Percentiles rank a stretch among this genome's conserved stretches.
These are phyloP conservation scores for Penicillium steckii DNA, from an alignment of 495 filamentous ascomycete species.

Conservation along the genomic window DNA sequence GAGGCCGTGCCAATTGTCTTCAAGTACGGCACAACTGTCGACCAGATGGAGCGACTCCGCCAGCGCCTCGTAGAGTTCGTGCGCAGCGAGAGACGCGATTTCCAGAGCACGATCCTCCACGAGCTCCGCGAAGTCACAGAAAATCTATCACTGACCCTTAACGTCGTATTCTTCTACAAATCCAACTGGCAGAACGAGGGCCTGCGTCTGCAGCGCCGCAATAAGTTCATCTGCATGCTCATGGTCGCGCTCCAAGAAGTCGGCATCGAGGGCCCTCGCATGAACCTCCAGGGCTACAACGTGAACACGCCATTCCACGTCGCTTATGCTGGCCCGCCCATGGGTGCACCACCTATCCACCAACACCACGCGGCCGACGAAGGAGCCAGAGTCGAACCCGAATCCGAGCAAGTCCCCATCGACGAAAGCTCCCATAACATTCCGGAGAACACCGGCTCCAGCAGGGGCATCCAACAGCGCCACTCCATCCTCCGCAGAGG, in stretches of 20 bases:
- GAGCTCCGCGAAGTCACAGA: constrained; percentile 71
- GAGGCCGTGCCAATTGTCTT: constrained; percentile 82
- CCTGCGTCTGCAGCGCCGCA: constrained; percentile 82
- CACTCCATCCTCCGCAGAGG: constrained; percentile 57
- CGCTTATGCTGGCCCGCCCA: too few relatives aligned
- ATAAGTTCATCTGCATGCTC: constrained; percentile 92
- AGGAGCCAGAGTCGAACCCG: constrained; percentile 16
- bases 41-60: constrained; percentile 83
- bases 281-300: constrained; percentile 67
- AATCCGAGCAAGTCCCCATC: constrained; percentile 17
- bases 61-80: constrained; percentile 84
- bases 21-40: constrained; percentile 85
- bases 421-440: constrained; percentile 13
- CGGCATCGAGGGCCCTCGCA: constrained; percentile 83
- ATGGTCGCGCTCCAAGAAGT: constrained; percentile 84
- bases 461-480: constrained; percentile 24
- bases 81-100: constrained; percentile 83
- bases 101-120: constrained; percentile 84
- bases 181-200: constrained; percentile 93
- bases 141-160: constrained; percentile 74
- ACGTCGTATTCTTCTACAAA: constrained; percentile 98
- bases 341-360: constrained; percentile 24
- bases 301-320: constrained; percentile 61
- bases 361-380: constrained; percentile 5
- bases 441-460: constrained; percentile 28